These are phyloP conservation scores for Cyclanthera cordifolia DNA, from an alignment of 306 rosid genomes.

Conservation along the genomic window DNA sequence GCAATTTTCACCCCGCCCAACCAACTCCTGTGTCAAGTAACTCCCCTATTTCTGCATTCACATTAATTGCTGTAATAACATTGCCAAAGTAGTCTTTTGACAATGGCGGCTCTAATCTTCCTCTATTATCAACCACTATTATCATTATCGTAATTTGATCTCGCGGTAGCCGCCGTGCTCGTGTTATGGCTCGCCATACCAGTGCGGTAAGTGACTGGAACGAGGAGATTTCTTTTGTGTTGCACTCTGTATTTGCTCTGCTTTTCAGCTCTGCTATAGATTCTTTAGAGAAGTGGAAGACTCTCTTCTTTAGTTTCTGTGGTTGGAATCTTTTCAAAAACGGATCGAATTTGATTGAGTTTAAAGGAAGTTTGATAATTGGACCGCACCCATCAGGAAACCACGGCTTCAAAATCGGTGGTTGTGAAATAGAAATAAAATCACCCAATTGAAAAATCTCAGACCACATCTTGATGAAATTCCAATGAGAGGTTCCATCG, in stretches of 20 bases:
- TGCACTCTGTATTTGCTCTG: constrained; percentile 34
- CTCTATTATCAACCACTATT: constrained; percentile 25
- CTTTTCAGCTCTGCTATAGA: constrained; percentile 40
- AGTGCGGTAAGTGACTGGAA: constrained; percentile 45
- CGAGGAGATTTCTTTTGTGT: constrained; percentile 33
- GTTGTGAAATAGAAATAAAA: constrained; percentile 11
- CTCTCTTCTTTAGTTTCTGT: constrained; percentile 32
- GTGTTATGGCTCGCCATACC: constrained; percentile 26
- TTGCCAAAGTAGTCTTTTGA: constrained; percentile 43
- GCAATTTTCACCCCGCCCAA: constrained; percentile 47
- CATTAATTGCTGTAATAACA: background rate
- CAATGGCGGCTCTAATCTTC: constrained; percentile 46
- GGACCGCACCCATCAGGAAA: constrained; percentile 36
- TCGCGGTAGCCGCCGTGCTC: background rate
- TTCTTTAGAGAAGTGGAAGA: constrained; percentile 45
- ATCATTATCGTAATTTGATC: background rate
- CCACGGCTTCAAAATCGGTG: constrained; percentile 33
- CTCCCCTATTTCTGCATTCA: constrained; percentile 21
- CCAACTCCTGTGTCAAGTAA: constrained; percentile 28
- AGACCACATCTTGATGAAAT: constrained; percentile 48
- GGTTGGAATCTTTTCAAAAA: constrained; percentile 28
- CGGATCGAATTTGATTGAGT: constrained; percentile 26
- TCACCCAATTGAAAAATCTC: constrained; percentile 32
- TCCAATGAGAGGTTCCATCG: constrained; percentile 43
- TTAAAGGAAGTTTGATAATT: constrained; percentile 28